Evolutionary conservation across 2,329 filamentous ascomycete species (phyloP).

Genomic region (Exophiala oligosperma): DNA sequence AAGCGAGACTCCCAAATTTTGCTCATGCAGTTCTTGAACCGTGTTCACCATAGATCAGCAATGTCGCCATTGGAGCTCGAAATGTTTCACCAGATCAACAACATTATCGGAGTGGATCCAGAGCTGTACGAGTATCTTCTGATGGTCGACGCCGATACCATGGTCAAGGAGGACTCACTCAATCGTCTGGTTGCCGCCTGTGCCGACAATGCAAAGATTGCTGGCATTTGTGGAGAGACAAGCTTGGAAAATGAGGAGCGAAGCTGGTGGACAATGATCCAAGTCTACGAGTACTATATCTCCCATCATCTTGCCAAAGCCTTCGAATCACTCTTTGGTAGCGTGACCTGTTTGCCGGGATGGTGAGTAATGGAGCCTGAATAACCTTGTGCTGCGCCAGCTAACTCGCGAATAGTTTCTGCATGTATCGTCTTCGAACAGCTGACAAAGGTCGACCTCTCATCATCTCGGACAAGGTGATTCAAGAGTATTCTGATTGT

Average conservation of each 20-base stretch:
- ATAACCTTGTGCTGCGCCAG: neutral
- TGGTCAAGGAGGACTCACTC: conserved; percentile 85
- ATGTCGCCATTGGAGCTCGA: conserved; percentile 97
- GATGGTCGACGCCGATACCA: conserved; percentile 97
- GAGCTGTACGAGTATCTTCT: conserved; percentile 96
- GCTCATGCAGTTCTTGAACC: conserved; percentile 96
- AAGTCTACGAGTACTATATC: conserved; percentile 99
- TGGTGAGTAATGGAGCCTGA: conserved; percentile 65
- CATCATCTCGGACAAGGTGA: conserved; percentile 86
- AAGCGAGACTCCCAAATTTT: conserved; percentile 98
- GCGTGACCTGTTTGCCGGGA: conserved; percentile 97
- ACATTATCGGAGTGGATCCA: conserved; percentile 96
- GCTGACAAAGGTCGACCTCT: conserved; percentile 91
- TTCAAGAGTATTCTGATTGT: conserved; percentile 84
- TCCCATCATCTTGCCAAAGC: conserved; percentile 96
- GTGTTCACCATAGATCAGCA: conserved; percentile 87
- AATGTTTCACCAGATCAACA: conserved; percentile 99
- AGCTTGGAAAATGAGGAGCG: conserved; percentile 92
- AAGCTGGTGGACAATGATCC: conserved; percentile 99
- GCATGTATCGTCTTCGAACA: conserved; percentile 95
- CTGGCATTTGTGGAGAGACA: conserved; percentile 95
- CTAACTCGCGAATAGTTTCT: conserved; percentile 70
- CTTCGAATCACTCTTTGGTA: conserved; percentile 96
- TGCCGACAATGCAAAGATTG: conserved; percentile 92
- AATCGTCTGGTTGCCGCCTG: conserved; percentile 91